phyloP scores from a whole-genome alignment of 2,329 filamentous ascomycete species.

The Aspergillus vadensis region DNA sequence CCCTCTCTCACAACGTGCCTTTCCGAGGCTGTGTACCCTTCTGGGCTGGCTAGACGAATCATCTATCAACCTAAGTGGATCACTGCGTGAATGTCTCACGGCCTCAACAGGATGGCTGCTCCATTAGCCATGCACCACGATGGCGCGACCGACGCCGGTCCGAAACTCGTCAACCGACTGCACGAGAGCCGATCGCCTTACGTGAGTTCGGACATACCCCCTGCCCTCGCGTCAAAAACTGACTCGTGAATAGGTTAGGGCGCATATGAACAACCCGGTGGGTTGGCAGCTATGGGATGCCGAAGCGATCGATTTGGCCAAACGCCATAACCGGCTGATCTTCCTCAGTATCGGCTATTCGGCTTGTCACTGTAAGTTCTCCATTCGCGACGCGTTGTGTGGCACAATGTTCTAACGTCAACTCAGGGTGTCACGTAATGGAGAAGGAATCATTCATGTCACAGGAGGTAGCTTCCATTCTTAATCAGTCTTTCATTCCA shows the following conservation, averaged over 20 bases:
- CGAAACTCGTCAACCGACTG: slow-evolving; percentile 57
- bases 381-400: background rate
- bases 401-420: slow-evolving; percentile 20
- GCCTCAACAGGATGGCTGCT: slow-evolving; percentile 30
- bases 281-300: slow-evolving; percentile 88
- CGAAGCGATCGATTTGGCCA: slow-evolving; percentile 74
- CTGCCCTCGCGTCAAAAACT: slow-evolving; percentile 7
- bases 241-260: slow-evolving; percentile 57
- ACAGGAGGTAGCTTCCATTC: slow-evolving; percentile 72
- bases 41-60: slow-evolving; percentile 23
- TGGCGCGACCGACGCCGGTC: slow-evolving; percentile 24
- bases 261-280: slow-evolving; percentile 78
- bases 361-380: slow-evolving; percentile 82
- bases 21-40: slow-evolving; percentile 15
- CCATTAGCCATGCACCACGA: slow-evolving; percentile 32
- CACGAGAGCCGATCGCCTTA: slow-evolving; percentile 62
- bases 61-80: slow-evolving; percentile 11
- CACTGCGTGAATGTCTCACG: slow-evolving; percentile 11
- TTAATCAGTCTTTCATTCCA: slow-evolving; percentile 87
- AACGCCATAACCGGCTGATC: slow-evolving; percentile 79
- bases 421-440: slow-evolving; percentile 81
- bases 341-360: slow-evolving; percentile 95
- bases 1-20: slow-evolving; percentile 9
- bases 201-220: background rate
- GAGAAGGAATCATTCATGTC: slow-evolving; percentile 89